Conservation (phyloP, 2,329 filamentous ascomycete genomes). For the Ascochyta clinopodiicola region DNA sequence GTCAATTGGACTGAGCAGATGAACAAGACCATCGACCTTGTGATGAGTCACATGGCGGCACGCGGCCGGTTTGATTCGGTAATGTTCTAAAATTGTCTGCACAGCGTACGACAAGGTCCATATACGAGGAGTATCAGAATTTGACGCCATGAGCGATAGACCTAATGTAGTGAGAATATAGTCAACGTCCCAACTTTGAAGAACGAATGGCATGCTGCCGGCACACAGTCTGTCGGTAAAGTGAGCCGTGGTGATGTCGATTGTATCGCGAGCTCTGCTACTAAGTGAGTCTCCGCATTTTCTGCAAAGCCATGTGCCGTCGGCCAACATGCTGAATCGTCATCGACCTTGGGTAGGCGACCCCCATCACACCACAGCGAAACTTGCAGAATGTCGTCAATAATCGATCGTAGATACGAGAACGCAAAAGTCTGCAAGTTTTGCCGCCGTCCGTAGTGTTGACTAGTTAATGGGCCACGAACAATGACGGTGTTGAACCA, state of each 20-base stretch:
- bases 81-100: neutral
- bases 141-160: neutral
- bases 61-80: neutral
- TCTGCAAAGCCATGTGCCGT: neutral
- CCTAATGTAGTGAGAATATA: neutral
- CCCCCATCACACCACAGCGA: neutral
- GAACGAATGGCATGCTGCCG: neutral
- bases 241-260: neutral
- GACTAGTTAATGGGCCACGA: neutral
- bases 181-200: neutral
- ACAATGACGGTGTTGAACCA: constrained; percentile 8
- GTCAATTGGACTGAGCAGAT: neutral
- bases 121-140: neutral
- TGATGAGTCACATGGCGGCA: neutral
- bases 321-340: neutral
- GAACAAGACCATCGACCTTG: neutral
- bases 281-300: neutral
- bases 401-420: neutral
- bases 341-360: too few relatives aligned
- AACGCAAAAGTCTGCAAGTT: neutral
- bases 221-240: neutral
- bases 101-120: neutral
- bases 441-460: neutral
- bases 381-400: neutral
- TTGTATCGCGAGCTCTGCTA: neutral